Base-by-base conservation (phyloP, 129 eudicot species). In the Cynara cardunculus region DNA sequence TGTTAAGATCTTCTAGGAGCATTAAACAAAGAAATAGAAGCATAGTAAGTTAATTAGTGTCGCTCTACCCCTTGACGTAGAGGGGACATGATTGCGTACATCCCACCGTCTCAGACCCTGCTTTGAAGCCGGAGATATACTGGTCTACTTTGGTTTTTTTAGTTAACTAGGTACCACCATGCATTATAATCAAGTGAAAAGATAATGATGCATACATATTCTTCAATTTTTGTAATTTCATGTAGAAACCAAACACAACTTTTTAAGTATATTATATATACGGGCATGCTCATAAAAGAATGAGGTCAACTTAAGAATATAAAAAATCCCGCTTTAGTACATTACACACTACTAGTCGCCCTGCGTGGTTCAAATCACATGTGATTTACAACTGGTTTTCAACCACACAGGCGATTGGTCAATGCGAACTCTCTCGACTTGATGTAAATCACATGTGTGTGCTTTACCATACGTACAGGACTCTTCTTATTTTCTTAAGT, bases 251-350 rank as follows among this genome's bases (percentile, higher is more conserved):
- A 19, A 31, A 79, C 77, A 56, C 3, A 14, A 83, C 56, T 30
- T 87, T 86, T 92, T 92, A 3, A 90, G 91, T 89, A 91, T 10
- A 39, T 39, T 79, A 86, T 86, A 91, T n/a, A 88, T 69, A 70
- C 86, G 91, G 56, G 89, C 25, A 3, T 91, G 96, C 5, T 39
- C 14, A 39, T 8, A 39, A 2, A 5, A 39, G 12, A 39, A 39
- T 39, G 46, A 39, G 46, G 46, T 39, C 14, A 39, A 39, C 46
- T 39, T 39, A 5, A 39, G 46, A 39, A 39, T 39, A 39, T 8
- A 14, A 39, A 10, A 39, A 39, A 39, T 39, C 13, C 14, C 2
- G 46, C 14, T 10, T 6, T 39, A 39, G 46, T 39, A 39, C 46
- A 39, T 39, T 14, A 39, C 46, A 39, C n/a, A n/a, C n/a, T n/a